Evolutionary conservation across 371 early-diverging fungal genomes (phyloP).

Genomic region (Mucor plumbeus): DNA sequence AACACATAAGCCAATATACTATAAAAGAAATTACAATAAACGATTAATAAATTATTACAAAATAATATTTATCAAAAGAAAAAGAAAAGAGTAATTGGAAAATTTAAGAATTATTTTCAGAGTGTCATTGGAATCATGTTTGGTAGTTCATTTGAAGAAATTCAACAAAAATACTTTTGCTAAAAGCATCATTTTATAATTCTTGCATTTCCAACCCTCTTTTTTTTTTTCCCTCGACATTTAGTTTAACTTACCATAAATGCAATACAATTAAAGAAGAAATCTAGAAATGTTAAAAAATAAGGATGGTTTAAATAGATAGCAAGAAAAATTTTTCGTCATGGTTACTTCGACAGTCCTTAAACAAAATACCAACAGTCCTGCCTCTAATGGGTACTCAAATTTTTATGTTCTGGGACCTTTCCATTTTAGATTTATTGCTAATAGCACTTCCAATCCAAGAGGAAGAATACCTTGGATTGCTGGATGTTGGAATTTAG

Average conservation of each 20-base stretch:
- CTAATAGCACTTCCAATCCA: too few species aligned
- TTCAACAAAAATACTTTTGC: constrained; percentile 42
- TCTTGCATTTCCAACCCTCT: background rate
- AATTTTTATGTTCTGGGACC: too few species aligned
- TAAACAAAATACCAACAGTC: too few species aligned
- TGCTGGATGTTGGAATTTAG: too few species aligned
- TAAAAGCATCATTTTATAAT: constrained; percentile 32
- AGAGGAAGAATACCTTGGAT: too few species aligned
- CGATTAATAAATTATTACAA: background rate
- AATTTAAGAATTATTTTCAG: constrained; percentile 22
- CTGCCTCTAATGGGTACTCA: too few species aligned
- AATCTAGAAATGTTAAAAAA: too few species aligned
- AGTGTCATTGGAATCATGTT: constrained; percentile 41
- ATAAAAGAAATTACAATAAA: background rate
- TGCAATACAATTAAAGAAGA: background rate
- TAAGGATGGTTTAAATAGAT: too few species aligned
- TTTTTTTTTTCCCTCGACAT: background rate
- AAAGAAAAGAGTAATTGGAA: background rate
- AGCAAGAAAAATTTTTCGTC: too few species aligned
- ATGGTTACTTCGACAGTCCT: too few species aligned
- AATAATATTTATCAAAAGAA: background rate
- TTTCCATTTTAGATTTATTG: too few species aligned
- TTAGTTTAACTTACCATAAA: background rate
- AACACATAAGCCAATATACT: background rate
- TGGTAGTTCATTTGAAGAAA: constrained; percentile 41